phyloP scores from a whole-genome alignment of 257 asterid genomes.

The Hygrophila difformis region DNA sequence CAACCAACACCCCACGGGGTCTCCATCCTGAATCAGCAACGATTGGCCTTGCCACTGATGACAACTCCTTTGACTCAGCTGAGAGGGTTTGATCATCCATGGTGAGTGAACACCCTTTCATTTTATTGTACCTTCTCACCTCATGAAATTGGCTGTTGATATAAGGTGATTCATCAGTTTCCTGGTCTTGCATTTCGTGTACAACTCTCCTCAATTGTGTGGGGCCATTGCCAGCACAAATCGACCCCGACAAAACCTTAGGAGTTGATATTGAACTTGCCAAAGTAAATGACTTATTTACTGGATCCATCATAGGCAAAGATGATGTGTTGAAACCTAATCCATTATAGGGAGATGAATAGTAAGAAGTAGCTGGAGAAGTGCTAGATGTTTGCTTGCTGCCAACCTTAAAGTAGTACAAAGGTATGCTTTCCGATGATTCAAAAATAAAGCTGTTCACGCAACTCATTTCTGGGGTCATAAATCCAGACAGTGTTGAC shows the following conservation, averaged over 20 bases:
- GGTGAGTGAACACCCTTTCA: conserved; percentile 47
- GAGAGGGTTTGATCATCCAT: conserved; percentile 41
- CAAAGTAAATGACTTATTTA: conserved; percentile 70
- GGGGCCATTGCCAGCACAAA: conserved; percentile 67
- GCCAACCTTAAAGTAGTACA: conserved; percentile 84
- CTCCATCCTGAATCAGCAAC: conserved; percentile 98
- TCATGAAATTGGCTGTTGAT: conserved; percentile 56
- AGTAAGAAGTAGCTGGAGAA: conserved; percentile 48
- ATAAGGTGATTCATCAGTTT: conserved; percentile 60
- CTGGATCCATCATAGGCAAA: conserved; percentile 87
- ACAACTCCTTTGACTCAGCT: conserved; percentile 48
- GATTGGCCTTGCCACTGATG: conserved; percentile 58
- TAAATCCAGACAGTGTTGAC: conserved; percentile 84
- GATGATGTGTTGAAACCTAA: conserved; percentile 83
- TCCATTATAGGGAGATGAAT: conserved; percentile 50
- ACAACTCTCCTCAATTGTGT: conserved; percentile 83
- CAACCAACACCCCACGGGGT: conserved; percentile 98
- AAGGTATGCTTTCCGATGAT: conserved; percentile 86
- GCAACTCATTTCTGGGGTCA: conserved; percentile 89
- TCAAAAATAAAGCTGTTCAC: conserved; percentile 83
- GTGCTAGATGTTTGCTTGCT: conserved; percentile 39
- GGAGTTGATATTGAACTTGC: conserved; percentile 74
- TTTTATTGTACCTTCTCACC: conserved; percentile 47
- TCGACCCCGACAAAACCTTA: conserved; percentile 73
- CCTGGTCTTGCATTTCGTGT: conserved; percentile 92